Percentiles rank a stretch among this genome's conserved stretches.
Evolutionary conservation across 2,329 filamentous ascomycete species (phyloP).

Genomic region (Colletotrichum aenigma): DNA sequence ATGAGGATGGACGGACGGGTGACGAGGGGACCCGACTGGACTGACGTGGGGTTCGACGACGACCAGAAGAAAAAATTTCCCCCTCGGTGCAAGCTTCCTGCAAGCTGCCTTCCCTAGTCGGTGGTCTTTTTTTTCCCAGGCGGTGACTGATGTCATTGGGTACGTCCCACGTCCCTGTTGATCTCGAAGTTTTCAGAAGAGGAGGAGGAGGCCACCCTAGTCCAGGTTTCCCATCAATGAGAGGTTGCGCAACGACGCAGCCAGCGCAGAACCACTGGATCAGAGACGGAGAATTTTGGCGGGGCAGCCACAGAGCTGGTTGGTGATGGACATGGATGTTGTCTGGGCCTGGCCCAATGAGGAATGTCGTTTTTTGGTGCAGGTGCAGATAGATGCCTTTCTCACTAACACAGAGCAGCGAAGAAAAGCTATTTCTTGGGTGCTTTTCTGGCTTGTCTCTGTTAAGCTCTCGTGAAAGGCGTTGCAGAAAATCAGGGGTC

Average conservation of each 20-base stretch:
- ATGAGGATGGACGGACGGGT: background rate
- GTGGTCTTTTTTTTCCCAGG: background rate
- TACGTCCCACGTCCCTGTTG: conserved; percentile 13
- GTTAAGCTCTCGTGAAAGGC: background rate
- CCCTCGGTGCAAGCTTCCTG: background rate
- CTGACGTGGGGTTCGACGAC: background rate
- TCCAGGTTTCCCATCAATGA: background rate
- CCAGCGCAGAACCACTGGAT: background rate
- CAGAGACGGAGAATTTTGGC: background rate
- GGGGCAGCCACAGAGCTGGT: background rate
- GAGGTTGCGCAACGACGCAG: background rate
- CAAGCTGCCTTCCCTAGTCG: background rate
- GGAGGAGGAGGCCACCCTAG: background rate
- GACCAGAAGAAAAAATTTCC: background rate
- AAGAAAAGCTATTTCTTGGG: background rate
- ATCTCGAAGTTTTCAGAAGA: conserved; percentile 13
- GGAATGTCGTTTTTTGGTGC: background rate
- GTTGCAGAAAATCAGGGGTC: background rate
- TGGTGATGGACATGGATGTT: background rate
- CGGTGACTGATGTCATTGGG: conserved; percentile 19
- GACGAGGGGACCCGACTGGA: background rate
- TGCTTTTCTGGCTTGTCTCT: background rate
- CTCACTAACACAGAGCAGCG: background rate
- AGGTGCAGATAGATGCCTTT: background rate
- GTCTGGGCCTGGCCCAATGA: background rate